A percentile compares a stretch with the other conserved stretches of the same genome.
These are phyloP conservation scores for Diospyros lotus DNA, from an alignment of 148 eudicot species.

Conservation along the genomic window DNA sequence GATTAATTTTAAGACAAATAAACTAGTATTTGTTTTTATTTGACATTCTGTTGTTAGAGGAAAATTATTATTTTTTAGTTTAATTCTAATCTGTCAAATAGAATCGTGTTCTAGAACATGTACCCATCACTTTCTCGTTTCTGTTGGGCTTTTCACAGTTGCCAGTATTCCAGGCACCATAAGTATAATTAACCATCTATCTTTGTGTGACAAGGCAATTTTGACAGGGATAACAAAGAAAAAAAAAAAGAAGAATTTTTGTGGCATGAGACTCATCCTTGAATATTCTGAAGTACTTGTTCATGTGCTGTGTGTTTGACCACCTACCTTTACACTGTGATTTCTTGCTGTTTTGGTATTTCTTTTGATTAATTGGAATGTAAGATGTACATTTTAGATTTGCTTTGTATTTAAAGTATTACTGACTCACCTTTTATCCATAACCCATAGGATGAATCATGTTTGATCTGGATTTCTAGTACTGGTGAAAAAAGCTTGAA, in stretches of 20 bases:
- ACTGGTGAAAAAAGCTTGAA: slow-evolving; percentile 74
- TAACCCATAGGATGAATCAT: slow-evolving; percentile 63
- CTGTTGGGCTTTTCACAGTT: neutral
- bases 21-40: too few species aligned
- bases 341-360: neutral
- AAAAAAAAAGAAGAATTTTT: neutral
- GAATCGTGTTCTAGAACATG: neutral
- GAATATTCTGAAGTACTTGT: neutral
- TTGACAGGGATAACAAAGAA: too few species aligned
- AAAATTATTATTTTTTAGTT: too few species aligned
- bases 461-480: slow-evolving; percentile 83
- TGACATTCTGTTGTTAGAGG: too few species aligned
- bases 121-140: neutral
- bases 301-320: neutral
- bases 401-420: neutral
- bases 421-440: neutral
- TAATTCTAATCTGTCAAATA: too few species aligned
- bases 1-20: too few species aligned
- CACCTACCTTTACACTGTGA: neutral
- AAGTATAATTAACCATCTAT: too few species aligned
- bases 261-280: neutral
- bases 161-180: too few species aligned
- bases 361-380: neutral
- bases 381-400: neutral
- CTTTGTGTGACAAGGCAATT: too few species aligned